Conservation (phyloP, 768 basidiomycete species). For the Leccinellum albellum region DNA sequence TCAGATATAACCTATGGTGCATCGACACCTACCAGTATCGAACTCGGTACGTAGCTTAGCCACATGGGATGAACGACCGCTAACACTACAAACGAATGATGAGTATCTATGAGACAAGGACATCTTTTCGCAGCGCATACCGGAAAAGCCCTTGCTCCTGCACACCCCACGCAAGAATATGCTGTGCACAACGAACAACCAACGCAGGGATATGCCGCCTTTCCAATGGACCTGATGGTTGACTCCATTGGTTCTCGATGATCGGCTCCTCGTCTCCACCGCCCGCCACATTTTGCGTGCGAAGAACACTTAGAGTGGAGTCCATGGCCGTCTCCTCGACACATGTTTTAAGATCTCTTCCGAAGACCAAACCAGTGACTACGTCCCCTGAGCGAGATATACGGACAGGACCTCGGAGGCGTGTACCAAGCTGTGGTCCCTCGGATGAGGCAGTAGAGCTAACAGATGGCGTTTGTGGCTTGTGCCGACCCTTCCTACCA, state of each 20-base stretch:
- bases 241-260: slow-evolving; percentile 7
- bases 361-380: slow-evolving; percentile 61
- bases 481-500: slow-evolving; percentile 44
- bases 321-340: slow-evolving; percentile 55
- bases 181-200: slow-evolving; percentile 78
- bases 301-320: slow-evolving; percentile 11
- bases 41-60: slow-evolving; percentile 73
- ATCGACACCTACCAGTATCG: slow-evolving; percentile 56
- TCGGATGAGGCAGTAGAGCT: slow-evolving; percentile 51
- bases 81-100: slow-evolving; percentile 50
- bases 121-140: slow-evolving; percentile 39
- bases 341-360: slow-evolving; percentile 50
- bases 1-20: background rate
- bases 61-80: slow-evolving; percentile 79
- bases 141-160: slow-evolving; percentile 86
- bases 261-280: slow-evolving; percentile 1
- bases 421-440: slow-evolving; percentile 51
- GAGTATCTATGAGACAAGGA: background rate
- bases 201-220: slow-evolving; percentile 63
- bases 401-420: slow-evolving; percentile 53
- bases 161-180: slow-evolving; percentile 76
- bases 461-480: slow-evolving; percentile 59
- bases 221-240: slow-evolving; percentile 37
- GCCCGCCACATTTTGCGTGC: slow-evolving; percentile 1
- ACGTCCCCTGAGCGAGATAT: slow-evolving; percentile 32